Base-by-base conservation (phyloP, 352 stramenopile genomes). In the Phytophthora constricta region DNA sequence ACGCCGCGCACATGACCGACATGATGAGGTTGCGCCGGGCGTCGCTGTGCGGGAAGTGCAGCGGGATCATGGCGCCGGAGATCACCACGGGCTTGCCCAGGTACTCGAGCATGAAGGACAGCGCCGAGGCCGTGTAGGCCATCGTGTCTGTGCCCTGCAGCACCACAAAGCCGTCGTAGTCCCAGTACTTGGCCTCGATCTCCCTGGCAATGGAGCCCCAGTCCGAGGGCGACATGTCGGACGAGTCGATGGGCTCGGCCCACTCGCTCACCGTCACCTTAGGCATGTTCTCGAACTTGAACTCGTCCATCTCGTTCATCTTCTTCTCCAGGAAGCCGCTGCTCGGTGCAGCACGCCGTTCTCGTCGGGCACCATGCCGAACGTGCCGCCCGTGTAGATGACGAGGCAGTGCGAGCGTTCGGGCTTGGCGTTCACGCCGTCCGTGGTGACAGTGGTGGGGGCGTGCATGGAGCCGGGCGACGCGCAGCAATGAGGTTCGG, bases 41-140 rank as follows among this genome's bases (percentile, higher is more conserved):
- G 71, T 99, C 97, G 72, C 97, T 99, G 79, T 99, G 98, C 1
- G 93, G 92, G 74, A 98, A 97, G 47, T 95, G 85, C 19, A 99
- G 76, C 33, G 97, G 97, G 69, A 99, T 98, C 86, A 99, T 98
- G 13, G 80, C 90, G 7, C 96, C 97, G 3, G 96, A 98, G 64
- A 99, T 97, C 16, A 99, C 84, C 2, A 99, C 87, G 17, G 96
- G 92, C 72, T 99, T 99, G 28, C 90, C 93, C 5, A 99, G 79
- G 81, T 98, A 98, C 70, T 99, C 95, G 46, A 99, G 83, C 96
- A 99, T 99, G 79, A 99, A 99, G 42, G 81, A 94, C 31, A 99
- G 76, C 26, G 96, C 97, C 31, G 90, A 97, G 5, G 97, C 93
- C 42, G 91, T 92, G 82, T 99, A 99, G 9, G 97, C 96, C 97